These are phyloP conservation scores for Echinosophora koreensis DNA, from an alignment of 306 rosid species.

Conservation along the genomic window DNA sequence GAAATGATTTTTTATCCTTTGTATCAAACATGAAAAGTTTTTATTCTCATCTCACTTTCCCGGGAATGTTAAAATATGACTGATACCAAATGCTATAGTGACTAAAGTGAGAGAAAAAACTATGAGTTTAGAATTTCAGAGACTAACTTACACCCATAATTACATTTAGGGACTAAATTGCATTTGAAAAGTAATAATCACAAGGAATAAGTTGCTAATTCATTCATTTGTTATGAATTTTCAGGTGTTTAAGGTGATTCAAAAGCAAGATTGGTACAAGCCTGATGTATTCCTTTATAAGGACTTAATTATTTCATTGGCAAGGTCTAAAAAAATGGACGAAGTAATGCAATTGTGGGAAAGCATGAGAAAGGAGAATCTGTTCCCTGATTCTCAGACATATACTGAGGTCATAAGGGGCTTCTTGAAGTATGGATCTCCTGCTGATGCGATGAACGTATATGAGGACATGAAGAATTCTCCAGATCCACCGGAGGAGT, in stretches of 20 bases:
- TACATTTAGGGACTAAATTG: not conserved
- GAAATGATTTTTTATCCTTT: too few relatives aligned
- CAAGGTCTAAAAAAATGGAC: constrained; percentile 80
- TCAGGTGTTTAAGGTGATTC: constrained; percentile 78
- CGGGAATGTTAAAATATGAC: too few relatives aligned
- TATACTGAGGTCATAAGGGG: constrained; percentile 92
- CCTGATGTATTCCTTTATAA: constrained; percentile 78
- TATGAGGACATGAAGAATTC: constrained; percentile 95
- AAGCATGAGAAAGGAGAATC: constrained; percentile 70
- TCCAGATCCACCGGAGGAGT: constrained; percentile 94
- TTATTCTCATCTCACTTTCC: too few relatives aligned
- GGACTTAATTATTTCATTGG: constrained; percentile 82
- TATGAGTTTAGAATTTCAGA: not conserved
- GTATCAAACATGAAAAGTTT: too few relatives aligned
- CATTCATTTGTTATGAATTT: constrained; percentile 38
- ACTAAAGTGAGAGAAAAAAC: not conserved
- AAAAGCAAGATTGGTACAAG: constrained; percentile 88
- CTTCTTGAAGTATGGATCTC: constrained; percentile 84
- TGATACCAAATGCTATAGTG: too few relatives aligned
- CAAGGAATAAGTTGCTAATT: not conserved
- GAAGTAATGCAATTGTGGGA: constrained; percentile 86
- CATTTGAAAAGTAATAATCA: not conserved
- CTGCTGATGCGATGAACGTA: constrained; percentile 92
- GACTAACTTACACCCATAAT: not conserved
- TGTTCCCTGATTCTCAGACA: constrained; percentile 86